Conservation (phyloP, 139 green algal genomes). For the Micractinium conductrix region DNA sequence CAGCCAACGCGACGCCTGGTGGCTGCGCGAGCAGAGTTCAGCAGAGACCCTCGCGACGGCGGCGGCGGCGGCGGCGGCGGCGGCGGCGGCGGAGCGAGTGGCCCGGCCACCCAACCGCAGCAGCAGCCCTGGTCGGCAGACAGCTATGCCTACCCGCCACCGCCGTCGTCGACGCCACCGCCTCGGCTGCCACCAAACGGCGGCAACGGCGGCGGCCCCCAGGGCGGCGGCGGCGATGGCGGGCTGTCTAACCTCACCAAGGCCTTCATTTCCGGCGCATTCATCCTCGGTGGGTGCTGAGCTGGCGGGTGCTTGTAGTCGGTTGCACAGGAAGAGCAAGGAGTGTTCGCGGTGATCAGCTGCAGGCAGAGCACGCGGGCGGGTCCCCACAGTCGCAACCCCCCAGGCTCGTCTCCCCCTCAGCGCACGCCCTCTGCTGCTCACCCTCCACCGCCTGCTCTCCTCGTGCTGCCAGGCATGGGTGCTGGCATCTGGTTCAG, state of each 20-base stretch:
- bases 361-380: neutral
- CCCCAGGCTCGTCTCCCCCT: too few relatives aligned
- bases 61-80: neutral
- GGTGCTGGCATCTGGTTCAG: conserved; percentile 74
- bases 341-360: neutral
- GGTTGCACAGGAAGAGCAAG: neutral
- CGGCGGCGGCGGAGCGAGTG: neutral
- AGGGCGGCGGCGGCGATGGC: conserved; percentile 20
- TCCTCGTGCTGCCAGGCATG: conserved; percentile 38
- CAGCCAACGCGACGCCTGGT: conserved; percentile 11
- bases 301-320: conserved; percentile 55
- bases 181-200: conserved; percentile 36
- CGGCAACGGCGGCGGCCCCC: conserved; percentile 14
- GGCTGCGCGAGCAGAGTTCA: conserved; percentile 1
- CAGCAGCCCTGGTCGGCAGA: conserved; percentile 17
- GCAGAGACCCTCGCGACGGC: conserved; percentile 11
- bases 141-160: conserved; percentile 32
- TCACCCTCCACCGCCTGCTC: neutral
- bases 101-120: neutral
- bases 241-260: conserved; percentile 57
- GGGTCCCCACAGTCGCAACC: too few relatives aligned
- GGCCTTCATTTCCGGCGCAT: conserved; percentile 80
- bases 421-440: too few relatives aligned
- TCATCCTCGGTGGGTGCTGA: conserved; percentile 86
- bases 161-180: neutral